phyloP scores from a whole-genome alignment of 805 yeast genomes.

The Hemisphaericaspora nanyangensis region DNA sequence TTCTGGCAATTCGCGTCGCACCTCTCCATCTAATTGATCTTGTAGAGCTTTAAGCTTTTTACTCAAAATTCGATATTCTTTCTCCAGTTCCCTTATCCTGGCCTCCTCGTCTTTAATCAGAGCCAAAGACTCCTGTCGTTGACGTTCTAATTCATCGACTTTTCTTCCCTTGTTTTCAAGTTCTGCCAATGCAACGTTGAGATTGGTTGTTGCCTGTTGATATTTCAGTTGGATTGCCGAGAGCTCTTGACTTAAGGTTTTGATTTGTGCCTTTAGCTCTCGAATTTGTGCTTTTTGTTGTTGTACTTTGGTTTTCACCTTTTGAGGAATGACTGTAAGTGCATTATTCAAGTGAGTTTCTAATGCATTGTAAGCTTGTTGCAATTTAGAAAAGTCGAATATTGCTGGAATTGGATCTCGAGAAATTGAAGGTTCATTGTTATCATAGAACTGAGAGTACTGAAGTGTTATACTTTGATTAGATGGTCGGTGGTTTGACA shows the following conservation, averaged over 20 bases:
- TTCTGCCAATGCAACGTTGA: no score
- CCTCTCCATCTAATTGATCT: slow-evolving; percentile 38
- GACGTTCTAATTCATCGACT: slow-evolving; percentile 29
- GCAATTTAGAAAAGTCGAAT: background rate
- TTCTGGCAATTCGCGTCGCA: slow-evolving; percentile 49
- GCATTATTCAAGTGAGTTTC: background rate
- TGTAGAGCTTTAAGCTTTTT: slow-evolving; percentile 23
- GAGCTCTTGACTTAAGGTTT: background rate
- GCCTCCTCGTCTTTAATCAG: slow-evolving; percentile 20
- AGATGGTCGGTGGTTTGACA: no score
- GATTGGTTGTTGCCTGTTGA: no score
- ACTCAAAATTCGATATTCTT: slow-evolving; percentile 12
- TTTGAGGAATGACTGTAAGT: background rate
- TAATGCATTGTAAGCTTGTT: background rate
- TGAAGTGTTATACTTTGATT: no score
- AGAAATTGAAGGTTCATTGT: no score
- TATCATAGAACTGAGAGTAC: no score
- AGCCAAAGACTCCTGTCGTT: slow-evolving; percentile 29
- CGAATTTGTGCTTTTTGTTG: background rate
- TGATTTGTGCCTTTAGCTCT: background rate
- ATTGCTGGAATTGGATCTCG: background rate
- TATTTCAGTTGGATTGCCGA: no score
- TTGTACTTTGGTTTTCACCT: background rate
- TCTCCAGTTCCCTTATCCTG: slow-evolving; percentile 20
- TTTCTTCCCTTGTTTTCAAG: no score